Evolutionary conservation across 2,329 filamentous ascomycete species (phyloP), one percentile per base, ranked within the genome.

Genomic region (Apiospora sp.): DNA sequence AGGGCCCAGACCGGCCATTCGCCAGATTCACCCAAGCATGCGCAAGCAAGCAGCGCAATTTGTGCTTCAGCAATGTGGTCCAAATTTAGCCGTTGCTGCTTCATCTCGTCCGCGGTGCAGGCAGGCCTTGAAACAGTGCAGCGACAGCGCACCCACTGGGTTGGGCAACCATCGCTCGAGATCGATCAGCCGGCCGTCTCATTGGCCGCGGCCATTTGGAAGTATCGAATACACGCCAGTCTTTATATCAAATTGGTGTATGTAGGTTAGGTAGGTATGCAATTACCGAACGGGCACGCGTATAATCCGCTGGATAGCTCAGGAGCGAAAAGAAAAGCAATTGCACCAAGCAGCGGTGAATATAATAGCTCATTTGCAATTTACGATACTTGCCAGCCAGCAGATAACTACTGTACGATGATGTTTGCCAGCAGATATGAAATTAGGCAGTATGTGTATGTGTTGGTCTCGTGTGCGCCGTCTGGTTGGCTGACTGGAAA

Each of bases 71-170:
- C 58, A 61, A 14, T 24, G 34, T 64, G 13, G 58, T 30, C 34
- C 58, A 64, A 64, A 64, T 64, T 64, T 64, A 64, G 10, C 58
- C 58, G 58, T 41, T 37, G 24, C 51, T 64, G 46, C 46, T 34
- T 41, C 30, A 64, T 41, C 58, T 41, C 34, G 27, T n/a, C n/a
- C 34, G 58, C 58, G 3, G n/a, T 34, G 37, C 37, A 41, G 37
- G 37, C 12, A 22, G 30, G 34, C 58, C 34, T n/a, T 64, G 58
- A 64, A 41, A 41, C 58, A 64, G 34, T n/a, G 58, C 30, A 64
- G 58, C 49, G 49, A 51, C 49, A 51, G n/a, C 49, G 49, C 49
- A 51, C n/a, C 49, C 49, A 24, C n/a, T 24, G 24, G 58, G 19
- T 22, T 22, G 54, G 19, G 30, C 54, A 61, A 37, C 30, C 54